phyloP scores from a whole-genome alignment of 768 basidiomycete genomes.

The Saitozyma podzolica region DNA sequence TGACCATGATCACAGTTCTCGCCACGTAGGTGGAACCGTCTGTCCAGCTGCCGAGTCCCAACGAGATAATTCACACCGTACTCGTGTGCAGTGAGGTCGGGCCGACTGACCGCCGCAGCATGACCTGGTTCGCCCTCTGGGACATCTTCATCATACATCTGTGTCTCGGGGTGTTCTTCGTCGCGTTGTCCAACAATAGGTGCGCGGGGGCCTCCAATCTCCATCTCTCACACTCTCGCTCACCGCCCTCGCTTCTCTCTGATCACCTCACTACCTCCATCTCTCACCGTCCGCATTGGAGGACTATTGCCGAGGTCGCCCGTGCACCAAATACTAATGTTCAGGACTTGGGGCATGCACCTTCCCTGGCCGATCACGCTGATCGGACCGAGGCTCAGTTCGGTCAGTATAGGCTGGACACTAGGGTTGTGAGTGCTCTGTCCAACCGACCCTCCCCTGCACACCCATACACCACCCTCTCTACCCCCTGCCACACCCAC shows the following conservation, averaged over 20 bases:
- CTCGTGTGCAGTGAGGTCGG: not conserved
- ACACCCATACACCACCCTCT: not conserved
- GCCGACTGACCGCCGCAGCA: conserved; percentile 5
- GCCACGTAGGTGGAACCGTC: conserved; percentile 1
- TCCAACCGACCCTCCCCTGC: not conserved
- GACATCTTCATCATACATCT: conserved; percentile 29
- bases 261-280: not conserved
- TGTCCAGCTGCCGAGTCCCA: not conserved
- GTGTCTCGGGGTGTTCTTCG: conserved; percentile 31
- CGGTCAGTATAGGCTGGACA: conserved; percentile 37
- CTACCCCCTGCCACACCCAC: too few relatives aligned
- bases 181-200: conserved; percentile 33
- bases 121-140: conserved; percentile 32
- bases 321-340: not conserved
- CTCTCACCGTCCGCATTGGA: not conserved
- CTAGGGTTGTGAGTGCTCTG: conserved; percentile 33
- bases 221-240: too few relatives aligned
- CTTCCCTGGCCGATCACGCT: conserved; percentile 32
- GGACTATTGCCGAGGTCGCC: not conserved
- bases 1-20: conserved; percentile 11
- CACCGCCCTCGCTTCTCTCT: too few relatives aligned
- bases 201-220: conserved; percentile 16
- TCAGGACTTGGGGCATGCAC: conserved; percentile 38
- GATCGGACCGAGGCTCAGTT: conserved; percentile 36
- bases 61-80: not conserved